Base-by-base conservation (phyloP, 106 monocot species). In the Acorus gramineus region DNA sequence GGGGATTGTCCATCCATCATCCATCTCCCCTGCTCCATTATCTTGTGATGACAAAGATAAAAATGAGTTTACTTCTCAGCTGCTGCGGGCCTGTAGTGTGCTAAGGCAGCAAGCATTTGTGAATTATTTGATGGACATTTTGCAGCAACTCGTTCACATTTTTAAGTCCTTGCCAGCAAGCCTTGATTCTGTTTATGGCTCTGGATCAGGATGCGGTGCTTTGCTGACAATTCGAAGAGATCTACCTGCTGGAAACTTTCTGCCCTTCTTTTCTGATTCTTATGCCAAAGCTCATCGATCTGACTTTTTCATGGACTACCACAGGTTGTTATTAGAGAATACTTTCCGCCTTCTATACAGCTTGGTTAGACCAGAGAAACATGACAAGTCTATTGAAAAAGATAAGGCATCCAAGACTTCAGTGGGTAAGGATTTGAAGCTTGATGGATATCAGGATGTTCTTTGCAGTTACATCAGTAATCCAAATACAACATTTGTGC, bases 191-290 rank as follows among this genome's bases (percentile, higher is more conserved):
- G 49, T 73, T 65, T 51, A 66, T 53, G 79, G 70, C 3, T 57
- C 80, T 53, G 78, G 81, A 60, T 85, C 87, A 67, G 81, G 91
- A 47, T 96, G 96, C 66, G 91, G 96, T 7, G 87, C 96, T 51
- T 84, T 98, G 66, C 57, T 98, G 52, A 84, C 76, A 63, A 74
- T 92, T 66, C 55, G 83, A 69, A 87, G 81, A 71, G 98, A 98
- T 53, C 73, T 98, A 28, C 92, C 92, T 54, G 88, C 92, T 74
- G 98, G 92, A 66, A 89, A 92, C 60, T 98, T 85, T 64, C 83
- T 87, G 55, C 98, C 92, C 47, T 98, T 98, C 69, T 98, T 98
- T 67, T 85, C 98, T 51, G 92, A 98, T 84, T 88, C 92, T 58
- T 92, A 88, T 72, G 92, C 83, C 50, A 98, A 92, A 86, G 76